A percentile compares a stretch with the other conserved stretches of the same genome.
Conservation (phyloP, 2,329 filamentous ascomycete species). For the Nemania diffusa region DNA sequence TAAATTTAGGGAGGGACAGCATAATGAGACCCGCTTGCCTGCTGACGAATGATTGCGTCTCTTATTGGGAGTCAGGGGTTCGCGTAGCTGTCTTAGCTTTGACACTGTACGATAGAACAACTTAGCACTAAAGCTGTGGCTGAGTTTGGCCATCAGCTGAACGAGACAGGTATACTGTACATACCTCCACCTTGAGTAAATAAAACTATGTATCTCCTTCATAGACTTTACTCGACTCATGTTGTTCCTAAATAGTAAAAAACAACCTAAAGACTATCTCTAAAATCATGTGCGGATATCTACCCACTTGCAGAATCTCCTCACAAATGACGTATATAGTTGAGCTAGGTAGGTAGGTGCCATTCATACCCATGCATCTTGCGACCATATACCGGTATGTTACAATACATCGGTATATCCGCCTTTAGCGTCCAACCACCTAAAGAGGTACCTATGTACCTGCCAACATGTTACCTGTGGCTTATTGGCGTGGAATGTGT, state of each 20-base stretch:
- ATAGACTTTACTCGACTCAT: conserved; percentile 5
- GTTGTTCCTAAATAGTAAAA: background rate
- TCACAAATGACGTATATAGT: conserved; percentile 16
- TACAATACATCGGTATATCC: conserved; percentile 6
- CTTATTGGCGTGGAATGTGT: background rate
- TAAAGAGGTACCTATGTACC: background rate
- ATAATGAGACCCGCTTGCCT: conserved; percentile 18
- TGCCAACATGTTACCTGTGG: background rate
- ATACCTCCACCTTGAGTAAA: background rate
- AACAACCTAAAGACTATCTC: background rate
- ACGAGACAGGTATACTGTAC: background rate
- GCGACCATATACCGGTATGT: background rate
- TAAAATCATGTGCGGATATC: background rate
- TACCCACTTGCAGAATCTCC: background rate
- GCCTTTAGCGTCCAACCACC: conserved; percentile 4
- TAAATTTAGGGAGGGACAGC: conserved; percentile 19
- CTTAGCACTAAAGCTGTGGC: conserved; percentile 11
- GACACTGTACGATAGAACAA: conserved; percentile 1
- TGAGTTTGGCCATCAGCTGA: conserved; percentile 15
- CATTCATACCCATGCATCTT: background rate
- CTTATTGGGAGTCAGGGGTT: background rate
- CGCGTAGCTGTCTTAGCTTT: background rate
- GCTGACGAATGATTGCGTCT: conserved; percentile 23
- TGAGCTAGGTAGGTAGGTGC: background rate
- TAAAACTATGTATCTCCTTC: background rate